Evolutionary conservation across 2,329 filamentous ascomycete genomes (phyloP).

Genomic region (Hypoxylon rubiginosum): DNA sequence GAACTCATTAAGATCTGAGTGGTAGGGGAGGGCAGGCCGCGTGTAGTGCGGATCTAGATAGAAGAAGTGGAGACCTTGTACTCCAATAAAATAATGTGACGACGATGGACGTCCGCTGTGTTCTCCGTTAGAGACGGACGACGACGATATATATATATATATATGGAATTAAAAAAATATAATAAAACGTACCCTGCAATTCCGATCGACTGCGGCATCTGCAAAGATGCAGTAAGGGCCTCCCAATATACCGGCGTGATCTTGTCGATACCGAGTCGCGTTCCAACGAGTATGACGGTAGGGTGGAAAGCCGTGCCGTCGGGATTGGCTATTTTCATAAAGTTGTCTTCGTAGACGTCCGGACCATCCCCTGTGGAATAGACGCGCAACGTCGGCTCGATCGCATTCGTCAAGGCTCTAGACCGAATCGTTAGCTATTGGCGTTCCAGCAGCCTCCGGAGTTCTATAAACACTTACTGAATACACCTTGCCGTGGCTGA

Average conservation of each 20-base stretch:
- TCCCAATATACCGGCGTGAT: slow-evolving; percentile 96
- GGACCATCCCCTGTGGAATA: slow-evolving; percentile 92
- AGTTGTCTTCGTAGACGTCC: slow-evolving; percentile 92
- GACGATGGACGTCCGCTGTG: slow-evolving; percentile 90
- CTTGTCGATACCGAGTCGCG: slow-evolving; percentile 91
- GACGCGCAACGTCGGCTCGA: slow-evolving; percentile 77
- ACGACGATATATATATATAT: not conserved
- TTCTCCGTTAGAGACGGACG: slow-evolving; percentile 24
- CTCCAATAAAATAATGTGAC: slow-evolving; percentile 75
- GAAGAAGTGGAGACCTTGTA: slow-evolving; percentile 82
- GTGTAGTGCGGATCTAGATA: slow-evolving; percentile 96
- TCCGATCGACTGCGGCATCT: slow-evolving; percentile 92
- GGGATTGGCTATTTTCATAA: slow-evolving; percentile 81
- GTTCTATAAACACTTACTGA: slow-evolving; percentile 70
- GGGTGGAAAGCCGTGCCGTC: slow-evolving; percentile 78
- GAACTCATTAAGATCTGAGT: slow-evolving; percentile 69
- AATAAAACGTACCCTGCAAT: slow-evolving; percentile 82
- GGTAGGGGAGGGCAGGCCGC: slow-evolving; percentile 78
- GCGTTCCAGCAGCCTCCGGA: not conserved
- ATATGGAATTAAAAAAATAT: not conserved
- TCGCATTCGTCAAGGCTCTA: slow-evolving; percentile 80
- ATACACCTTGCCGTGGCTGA: slow-evolving; percentile 95
- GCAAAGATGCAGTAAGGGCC: slow-evolving; percentile 85
- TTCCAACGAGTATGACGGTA: slow-evolving; percentile 89
- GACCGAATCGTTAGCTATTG: slow-evolving; percentile 9